Conservation (phyloP, 139 green algal genomes). For the Pleodorina starrii region DNA sequence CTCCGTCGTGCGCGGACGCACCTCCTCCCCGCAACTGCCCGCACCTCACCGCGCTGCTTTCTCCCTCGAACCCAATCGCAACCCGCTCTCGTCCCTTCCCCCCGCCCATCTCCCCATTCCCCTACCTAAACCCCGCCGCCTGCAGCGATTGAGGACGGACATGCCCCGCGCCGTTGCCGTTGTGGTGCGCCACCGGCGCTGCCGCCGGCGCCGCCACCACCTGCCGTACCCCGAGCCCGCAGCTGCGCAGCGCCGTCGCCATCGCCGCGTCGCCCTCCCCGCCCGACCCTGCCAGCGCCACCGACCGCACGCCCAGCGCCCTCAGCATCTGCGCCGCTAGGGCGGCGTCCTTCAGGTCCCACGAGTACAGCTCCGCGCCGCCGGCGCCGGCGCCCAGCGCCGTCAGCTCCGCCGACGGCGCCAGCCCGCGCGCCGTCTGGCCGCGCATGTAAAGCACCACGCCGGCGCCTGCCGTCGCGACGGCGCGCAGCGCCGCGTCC, state of each 20-base stretch:
- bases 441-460: conserved; percentile 77
- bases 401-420: conserved; percentile 59
- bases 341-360: conserved; percentile 58
- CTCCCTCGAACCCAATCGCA: background rate
- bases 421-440: conserved; percentile 55
- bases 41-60: too few species aligned
- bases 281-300: conserved; percentile 44
- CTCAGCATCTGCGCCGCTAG: conserved; percentile 71
- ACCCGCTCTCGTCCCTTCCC: too few species aligned
- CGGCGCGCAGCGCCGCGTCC: conserved; percentile 60
- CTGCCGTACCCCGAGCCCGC: background rate
- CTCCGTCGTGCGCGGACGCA: background rate
- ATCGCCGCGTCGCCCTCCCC: conserved; percentile 2
- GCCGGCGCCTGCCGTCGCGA: conserved; percentile 61
- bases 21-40: too few species aligned
- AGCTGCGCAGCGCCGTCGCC: conserved; percentile 43
- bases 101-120: too few species aligned
- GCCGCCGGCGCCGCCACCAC: background rate
- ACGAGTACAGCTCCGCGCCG: conserved; percentile 5
- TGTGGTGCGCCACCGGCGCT: background rate
- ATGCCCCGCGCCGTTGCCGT: conserved; percentile 16
- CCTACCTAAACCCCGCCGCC: background rate
- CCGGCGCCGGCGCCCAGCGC: conserved; percentile 33
- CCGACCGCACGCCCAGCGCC: conserved; percentile 55
- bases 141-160: conserved; percentile 28